Percentiles rank a stretch among this genome's conserved stretches.
Conservation (phyloP, 2,329 filamentous ascomycete species). For the Ascochyta viciae-villosae region DNA sequence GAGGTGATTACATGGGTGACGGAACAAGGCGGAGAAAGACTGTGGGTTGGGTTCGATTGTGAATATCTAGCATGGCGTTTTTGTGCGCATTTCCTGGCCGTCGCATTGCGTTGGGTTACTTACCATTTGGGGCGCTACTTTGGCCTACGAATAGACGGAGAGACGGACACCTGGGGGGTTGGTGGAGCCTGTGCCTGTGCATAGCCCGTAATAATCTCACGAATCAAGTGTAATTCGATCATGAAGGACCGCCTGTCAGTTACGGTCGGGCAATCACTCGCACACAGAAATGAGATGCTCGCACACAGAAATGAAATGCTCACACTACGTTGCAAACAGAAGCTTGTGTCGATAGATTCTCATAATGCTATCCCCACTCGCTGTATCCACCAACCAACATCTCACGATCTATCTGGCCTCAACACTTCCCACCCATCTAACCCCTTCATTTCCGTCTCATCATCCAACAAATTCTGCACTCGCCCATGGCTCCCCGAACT, state of each 20-base stretch:
- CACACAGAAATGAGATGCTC: no score
- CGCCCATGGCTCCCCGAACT: constrained; percentile 24
- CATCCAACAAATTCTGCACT: constrained; percentile 44
- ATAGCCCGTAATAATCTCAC: neutral
- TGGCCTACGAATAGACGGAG: neutral
- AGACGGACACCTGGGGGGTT: neutral
- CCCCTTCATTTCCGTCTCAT: constrained; percentile 41
- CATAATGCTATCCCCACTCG: no score
- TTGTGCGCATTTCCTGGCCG: constrained; percentile 14
- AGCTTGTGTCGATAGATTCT: no score
- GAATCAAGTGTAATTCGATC: neutral
- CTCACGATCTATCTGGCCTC: constrained; percentile 26
- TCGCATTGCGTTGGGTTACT: constrained; percentile 5
- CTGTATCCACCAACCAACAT: neutral
- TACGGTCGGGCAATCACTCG: neutral
- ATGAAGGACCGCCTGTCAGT: neutral
- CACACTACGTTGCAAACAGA: no score
- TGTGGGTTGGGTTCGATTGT: constrained; percentile 2
- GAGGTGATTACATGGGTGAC: neutral
- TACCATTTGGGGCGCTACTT: neutral
- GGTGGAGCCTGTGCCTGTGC: neutral
- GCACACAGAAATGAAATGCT: no score
- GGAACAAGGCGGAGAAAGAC: neutral
- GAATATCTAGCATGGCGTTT: constrained; percentile 18
- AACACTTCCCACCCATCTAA: constrained; percentile 51